Conservation (phyloP, 2,329 filamentous ascomycete species). For the Aureobasidium subglaciale region DNA sequence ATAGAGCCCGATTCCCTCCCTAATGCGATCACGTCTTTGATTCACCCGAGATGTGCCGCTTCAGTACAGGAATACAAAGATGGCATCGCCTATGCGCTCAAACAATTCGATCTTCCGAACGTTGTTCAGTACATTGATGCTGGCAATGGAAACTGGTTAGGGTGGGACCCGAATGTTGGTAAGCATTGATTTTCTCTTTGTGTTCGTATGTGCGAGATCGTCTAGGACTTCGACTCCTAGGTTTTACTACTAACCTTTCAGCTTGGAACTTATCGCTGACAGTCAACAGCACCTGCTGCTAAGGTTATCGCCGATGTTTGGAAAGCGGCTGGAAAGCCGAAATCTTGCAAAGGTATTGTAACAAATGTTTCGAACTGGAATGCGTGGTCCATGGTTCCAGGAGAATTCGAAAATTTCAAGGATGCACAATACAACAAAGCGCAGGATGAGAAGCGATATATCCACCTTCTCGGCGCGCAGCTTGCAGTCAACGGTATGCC, state of each 20-base stretch:
- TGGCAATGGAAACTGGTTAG: slow-evolving; percentile 2
- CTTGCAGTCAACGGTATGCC: slow-evolving; percentile 5
- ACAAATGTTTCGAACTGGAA: slow-evolving; percentile 8
- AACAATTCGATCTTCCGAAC: slow-evolving; percentile 9
- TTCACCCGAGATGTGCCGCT: slow-evolving; percentile 5
- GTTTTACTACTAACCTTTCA: not conserved
- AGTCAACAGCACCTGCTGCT: slow-evolving; percentile 3
- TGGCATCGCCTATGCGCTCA: slow-evolving; percentile 6
- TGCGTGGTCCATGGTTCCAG: slow-evolving; percentile 3
- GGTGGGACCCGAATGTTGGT: slow-evolving; percentile 6
- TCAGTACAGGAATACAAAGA: slow-evolving; percentile 7
- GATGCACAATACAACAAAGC: slow-evolving; percentile 10
- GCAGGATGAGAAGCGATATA: slow-evolving; percentile 9
- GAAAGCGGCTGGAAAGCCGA: slow-evolving; percentile 10
- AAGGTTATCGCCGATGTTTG: slow-evolving; percentile 6
- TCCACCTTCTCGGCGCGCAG: slow-evolving; percentile 3
- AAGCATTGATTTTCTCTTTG: slow-evolving; percentile 4
- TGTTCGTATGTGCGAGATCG: not conserved
- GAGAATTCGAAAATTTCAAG: slow-evolving; percentile 7
- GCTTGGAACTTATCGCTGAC: not conserved
- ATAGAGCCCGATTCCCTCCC: slow-evolving; percentile 5
- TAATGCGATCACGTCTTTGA: not conserved
- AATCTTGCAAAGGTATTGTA: slow-evolving; percentile 8
- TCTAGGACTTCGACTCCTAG: slow-evolving; percentile 1
- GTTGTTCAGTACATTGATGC: slow-evolving; percentile 7